These are phyloP conservation scores for Cladosporium colombiae DNA, from an alignment of 2,329 filamentous ascomycete species.

Conservation along the genomic window DNA sequence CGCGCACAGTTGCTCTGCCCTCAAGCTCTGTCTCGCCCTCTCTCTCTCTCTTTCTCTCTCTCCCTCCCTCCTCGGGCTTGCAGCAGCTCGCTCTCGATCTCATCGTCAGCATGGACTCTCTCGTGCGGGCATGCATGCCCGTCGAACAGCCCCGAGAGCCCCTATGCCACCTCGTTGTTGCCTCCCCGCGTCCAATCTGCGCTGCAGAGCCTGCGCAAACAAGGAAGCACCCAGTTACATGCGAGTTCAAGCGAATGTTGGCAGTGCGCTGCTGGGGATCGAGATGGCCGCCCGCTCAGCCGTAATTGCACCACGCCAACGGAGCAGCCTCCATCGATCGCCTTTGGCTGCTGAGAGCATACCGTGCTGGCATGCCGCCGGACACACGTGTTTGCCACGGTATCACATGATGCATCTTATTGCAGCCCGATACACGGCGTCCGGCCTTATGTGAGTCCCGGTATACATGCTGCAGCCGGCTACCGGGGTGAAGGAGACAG, in stretches of 20 bases:
- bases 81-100: neutral
- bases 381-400: neutral
- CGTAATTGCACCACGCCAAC: constrained; percentile 2
- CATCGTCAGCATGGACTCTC: neutral
- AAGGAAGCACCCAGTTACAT: neutral
- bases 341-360: neutral
- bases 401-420: constrained; percentile 1
- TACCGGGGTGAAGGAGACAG: neutral
- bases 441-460: neutral
- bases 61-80: no score
- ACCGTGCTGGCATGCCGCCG: neutral
- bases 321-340: neutral
- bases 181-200: neutral
- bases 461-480: neutral
- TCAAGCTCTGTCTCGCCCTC: no score
- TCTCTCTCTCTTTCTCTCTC: no score
- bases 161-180: neutral
- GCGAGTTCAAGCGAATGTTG: neutral
- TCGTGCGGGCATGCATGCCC: neutral
- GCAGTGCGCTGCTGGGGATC: neutral
- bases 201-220: neutral
- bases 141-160: neutral
- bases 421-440: neutral
- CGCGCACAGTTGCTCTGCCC: neutral
- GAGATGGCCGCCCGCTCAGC: neutral